Conservation (phyloP, 352 stramenopile species). For the Phytophthora constricta region DNA sequence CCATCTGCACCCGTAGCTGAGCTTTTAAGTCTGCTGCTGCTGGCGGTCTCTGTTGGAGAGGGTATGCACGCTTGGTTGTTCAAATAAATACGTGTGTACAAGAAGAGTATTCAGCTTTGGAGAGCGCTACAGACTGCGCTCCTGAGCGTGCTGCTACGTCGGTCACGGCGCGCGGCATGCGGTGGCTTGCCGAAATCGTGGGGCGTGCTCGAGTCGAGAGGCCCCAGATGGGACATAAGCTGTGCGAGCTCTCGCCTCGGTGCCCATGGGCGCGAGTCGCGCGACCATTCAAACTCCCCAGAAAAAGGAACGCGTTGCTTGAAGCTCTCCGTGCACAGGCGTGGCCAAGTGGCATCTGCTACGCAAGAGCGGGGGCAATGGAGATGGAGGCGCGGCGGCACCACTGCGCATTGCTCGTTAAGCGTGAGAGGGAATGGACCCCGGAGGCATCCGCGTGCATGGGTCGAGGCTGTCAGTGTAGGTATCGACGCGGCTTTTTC, state of each 20-base stretch:
- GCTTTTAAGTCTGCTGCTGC: too few relatives aligned
- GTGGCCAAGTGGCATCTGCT: conserved; percentile 3
- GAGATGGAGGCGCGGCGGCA: conserved; percentile 22
- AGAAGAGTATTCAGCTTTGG: too few relatives aligned
- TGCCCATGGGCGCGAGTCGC: conserved; percentile 10
- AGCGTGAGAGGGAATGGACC: neutral
- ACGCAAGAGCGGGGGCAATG: conserved; percentile 37
- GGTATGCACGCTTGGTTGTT: too few relatives aligned
- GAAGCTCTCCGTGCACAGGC: neutral
- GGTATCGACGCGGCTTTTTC: neutral
- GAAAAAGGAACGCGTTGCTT: conserved; percentile 15
- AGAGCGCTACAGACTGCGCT: too few relatives aligned
- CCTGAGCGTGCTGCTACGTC: too few relatives aligned
- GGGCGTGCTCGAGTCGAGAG: too few relatives aligned
- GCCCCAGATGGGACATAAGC: too few relatives aligned
- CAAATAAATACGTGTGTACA: too few relatives aligned
- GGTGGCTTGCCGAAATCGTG: too few relatives aligned
- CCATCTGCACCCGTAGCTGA: too few relatives aligned
- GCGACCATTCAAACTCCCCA: conserved; percentile 26
- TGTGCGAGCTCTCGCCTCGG: neutral
- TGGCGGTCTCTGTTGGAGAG: too few relatives aligned
- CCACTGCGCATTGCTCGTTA: neutral
- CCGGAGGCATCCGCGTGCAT: neutral
- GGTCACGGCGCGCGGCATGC: too few relatives aligned
- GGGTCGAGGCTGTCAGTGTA: conserved; percentile 11